phyloP scores from a whole-genome alignment of 768 basidiomycete genomes.

The Tricholoma flavovirens region DNA sequence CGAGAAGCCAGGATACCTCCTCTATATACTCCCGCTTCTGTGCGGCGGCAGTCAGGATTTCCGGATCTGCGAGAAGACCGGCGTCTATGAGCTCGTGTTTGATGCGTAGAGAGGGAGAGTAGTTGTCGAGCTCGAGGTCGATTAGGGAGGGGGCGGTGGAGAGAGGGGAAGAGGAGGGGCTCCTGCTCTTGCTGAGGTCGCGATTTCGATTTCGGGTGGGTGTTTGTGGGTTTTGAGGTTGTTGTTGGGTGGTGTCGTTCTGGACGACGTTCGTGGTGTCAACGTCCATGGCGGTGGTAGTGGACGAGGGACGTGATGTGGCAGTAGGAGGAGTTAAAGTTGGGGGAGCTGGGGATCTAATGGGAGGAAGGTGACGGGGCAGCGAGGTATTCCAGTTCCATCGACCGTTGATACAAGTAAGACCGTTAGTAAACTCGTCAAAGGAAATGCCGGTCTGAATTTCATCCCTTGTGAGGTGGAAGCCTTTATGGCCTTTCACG shows the following conservation, averaged over 20 bases:
- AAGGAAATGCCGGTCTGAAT: slow-evolving; percentile 27
- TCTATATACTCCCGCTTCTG: not conserved
- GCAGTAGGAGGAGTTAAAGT: not conserved
- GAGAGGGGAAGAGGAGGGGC: not conserved
- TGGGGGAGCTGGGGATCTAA: not conserved
- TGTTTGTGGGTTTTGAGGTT: not conserved
- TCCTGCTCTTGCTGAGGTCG: not conserved
- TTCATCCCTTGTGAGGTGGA: slow-evolving; percentile 32
- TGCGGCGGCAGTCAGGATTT: not conserved
- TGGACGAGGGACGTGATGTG: not conserved
- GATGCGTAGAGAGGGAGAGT: not conserved
- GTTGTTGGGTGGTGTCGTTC: no score
- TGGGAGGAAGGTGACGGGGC: not conserved
- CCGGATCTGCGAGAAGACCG: not conserved
- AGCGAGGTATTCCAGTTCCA: not conserved
- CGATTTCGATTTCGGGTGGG: not conserved
- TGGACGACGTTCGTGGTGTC: not conserved
- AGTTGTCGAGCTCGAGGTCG: not conserved
- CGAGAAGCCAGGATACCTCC: not conserved
- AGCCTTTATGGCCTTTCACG: slow-evolving; percentile 36
- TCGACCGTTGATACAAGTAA: slow-evolving; percentile 10
- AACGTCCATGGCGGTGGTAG: not conserved
- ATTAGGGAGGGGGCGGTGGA: not conserved
- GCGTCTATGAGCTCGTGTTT: not conserved
- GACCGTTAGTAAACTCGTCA: slow-evolving; percentile 25